Conservation (phyloP, 805 yeast species). For the Hanseniaspora jakobsenii region DNA sequence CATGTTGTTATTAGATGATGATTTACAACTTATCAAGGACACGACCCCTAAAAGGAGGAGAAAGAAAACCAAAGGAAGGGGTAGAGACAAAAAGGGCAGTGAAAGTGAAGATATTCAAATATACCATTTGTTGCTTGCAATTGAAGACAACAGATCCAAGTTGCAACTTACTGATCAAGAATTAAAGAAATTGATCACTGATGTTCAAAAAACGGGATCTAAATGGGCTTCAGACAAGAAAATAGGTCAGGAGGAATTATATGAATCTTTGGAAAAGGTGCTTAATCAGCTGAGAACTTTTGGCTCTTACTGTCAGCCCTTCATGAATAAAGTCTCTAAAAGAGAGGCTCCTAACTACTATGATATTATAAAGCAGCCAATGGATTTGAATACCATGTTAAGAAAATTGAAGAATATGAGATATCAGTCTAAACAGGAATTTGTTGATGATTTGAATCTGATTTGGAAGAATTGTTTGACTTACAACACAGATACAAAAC, state of each 20-base stretch:
- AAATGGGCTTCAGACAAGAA: conserved; percentile 96
- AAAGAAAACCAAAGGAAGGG: conserved; percentile 4
- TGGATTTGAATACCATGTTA: conserved; percentile 92
- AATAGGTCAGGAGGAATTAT: conserved; percentile 93
- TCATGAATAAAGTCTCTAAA: conserved; percentile 88
- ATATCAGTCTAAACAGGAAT: conserved; percentile 72
- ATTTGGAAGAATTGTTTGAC: conserved; percentile 92
- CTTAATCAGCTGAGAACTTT: conserved; percentile 78
- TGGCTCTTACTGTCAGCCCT: conserved; percentile 94
- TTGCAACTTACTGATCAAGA: conserved; percentile 68
- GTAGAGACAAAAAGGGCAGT: no score
- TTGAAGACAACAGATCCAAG: conserved; percentile 69
- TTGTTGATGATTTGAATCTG: conserved; percentile 88
- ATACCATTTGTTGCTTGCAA: conserved; percentile 65
- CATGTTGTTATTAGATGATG: conserved; percentile 19
- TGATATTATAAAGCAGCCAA: conserved; percentile 77
- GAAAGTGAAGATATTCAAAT: conserved; percentile 35
- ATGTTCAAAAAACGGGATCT: conserved; percentile 86
- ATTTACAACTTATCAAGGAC: not conserved
- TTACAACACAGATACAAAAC: conserved; percentile 89
- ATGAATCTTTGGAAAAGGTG: conserved; percentile 95
- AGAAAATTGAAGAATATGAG: conserved; percentile 74
- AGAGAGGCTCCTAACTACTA: conserved; percentile 97
- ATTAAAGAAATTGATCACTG: conserved; percentile 71
- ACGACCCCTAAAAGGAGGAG: not conserved